Base-by-base conservation (phyloP, 192 early-diverging fungal genomes). In the Pecoramyces ruminantium region DNA sequence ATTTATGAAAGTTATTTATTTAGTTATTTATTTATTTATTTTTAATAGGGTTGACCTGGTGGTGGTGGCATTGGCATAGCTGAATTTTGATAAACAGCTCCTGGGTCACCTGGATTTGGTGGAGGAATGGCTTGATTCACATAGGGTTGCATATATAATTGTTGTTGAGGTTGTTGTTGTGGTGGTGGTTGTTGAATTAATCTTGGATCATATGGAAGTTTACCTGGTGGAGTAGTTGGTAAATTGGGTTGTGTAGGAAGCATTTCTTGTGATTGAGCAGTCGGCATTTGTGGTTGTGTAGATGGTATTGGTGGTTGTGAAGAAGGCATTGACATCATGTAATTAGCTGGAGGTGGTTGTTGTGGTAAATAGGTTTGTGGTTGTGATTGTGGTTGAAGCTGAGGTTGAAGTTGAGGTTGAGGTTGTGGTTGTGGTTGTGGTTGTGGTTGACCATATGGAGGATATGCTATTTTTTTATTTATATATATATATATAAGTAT, bases 101-200 rank as follows among this genome's bases (percentile, higher is more conserved):
- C 30, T 34, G 30, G 30, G 11, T 34, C 30, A 3, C 3, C 11
- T 34, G 30, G 11, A 34, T 3, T 34, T 34, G 30, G 30, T 34
- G 30, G 30, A 6, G 30, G 30, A 13, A 51, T 6, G 6, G 17
- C 42, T 51, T 17, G 51, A n/a, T 34, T 34, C 4, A 9, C 51
- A 67, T 67, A 67, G 17, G 51, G 51, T 67, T 2, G 25, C 51
- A 67, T 67, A n/a, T 86, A 81, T 18, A 81, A 78, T 8, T 79
- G 85, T 77, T 85, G 86, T 38, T 82, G 83, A 12, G 25, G 82
- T 40, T 82, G 83, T 30, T 81, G 88, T 42, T 85, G 84, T 38
- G 67, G 27, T 29, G 78, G 79, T 80, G 81, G 82, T 28, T 77
- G 29, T 40, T 28, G 78, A 78, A 79, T 15, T 28, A 82, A 79